phyloP scores from a whole-genome alignment of 441 rosid genomes.

The Pelargonium hybrid region DNA sequence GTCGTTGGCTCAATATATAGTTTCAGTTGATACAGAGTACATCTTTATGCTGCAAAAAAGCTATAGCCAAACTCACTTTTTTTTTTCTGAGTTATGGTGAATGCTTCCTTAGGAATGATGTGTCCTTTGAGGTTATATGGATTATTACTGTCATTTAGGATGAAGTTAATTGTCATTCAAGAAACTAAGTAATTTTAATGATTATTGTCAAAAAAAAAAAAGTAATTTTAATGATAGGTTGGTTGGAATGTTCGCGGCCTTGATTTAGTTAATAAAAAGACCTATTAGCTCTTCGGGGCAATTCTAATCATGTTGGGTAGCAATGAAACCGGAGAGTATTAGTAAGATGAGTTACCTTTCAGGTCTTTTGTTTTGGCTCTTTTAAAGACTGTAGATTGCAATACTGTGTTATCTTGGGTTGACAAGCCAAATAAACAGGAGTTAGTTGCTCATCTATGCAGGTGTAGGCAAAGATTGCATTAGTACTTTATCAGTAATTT shows the following conservation, averaged over 20 bases:
- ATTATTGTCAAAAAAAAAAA: too few species aligned
- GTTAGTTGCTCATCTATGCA: not conserved
- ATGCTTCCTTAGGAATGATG: not conserved
- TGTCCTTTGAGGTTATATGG: not conserved
- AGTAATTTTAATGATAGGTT: not conserved
- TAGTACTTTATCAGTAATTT: not conserved
- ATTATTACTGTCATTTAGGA: not conserved
- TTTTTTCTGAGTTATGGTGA: not conserved
- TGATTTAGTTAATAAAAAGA: not conserved
- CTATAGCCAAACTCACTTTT: not conserved
- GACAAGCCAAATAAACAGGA: not conserved
- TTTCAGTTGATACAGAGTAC: not conserved
- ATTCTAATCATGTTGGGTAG: not conserved
- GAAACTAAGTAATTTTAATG: too few species aligned
- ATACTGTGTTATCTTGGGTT: not conserved
- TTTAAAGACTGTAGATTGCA: not conserved
- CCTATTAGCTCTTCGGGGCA: not conserved
- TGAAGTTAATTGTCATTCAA: not conserved
- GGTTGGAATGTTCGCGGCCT: not conserved
- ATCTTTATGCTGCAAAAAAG: not conserved
- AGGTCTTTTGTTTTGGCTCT: not conserved
- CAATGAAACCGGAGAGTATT: not conserved
- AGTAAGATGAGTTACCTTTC: not conserved
- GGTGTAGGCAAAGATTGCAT: not conserved
- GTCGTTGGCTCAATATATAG: not conserved